These are phyloP conservation scores for Aureobasidium namibiae DNA, from an alignment of 2,329 filamentous ascomycete species.

Conservation along the genomic window DNA sequence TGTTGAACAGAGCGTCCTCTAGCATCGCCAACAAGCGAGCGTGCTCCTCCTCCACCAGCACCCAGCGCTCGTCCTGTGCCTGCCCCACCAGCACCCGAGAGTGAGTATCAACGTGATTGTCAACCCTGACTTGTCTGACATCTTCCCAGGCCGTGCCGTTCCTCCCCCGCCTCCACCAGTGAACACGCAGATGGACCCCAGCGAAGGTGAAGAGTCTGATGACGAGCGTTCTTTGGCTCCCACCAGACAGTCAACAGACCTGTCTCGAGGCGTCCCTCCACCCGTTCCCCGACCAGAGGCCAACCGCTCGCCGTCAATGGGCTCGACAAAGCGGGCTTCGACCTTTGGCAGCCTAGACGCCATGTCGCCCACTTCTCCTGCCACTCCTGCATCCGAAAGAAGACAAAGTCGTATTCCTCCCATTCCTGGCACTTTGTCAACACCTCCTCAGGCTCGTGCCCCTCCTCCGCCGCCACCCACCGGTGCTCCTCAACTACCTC, in stretches of 20 bases:
- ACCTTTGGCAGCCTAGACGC: conserved; percentile 34
- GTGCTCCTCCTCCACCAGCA: conserved; percentile 25
- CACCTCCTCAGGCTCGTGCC: conserved; percentile 29
- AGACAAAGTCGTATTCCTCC: conserved; percentile 29
- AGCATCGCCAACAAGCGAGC: conserved; percentile 13
- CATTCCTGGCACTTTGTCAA: conserved; percentile 24
- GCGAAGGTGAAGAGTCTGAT: conserved; percentile 76
- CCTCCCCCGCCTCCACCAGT: conserved; percentile 47
- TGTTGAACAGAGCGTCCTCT: not conserved
- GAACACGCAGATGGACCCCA: conserved; percentile 50
- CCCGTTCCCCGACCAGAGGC: conserved; percentile 23
- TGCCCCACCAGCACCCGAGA: conserved; percentile 39
- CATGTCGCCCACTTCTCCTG: conserved; percentile 20
- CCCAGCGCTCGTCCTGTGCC: conserved; percentile 36
- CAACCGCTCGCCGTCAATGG: conserved; percentile 20
- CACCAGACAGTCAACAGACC: conserved; percentile 23
- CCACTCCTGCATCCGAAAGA: conserved; percentile 25
- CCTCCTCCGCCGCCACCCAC: conserved; percentile 42
- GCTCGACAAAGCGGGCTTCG: conserved; percentile 31
- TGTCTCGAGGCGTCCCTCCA: conserved; percentile 21
- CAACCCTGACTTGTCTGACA: not conserved
- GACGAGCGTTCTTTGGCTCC: conserved; percentile 61
- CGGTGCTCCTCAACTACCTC: conserved; percentile 22
- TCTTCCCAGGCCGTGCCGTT: conserved; percentile 51
- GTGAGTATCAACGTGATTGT: conserved; percentile 26